phyloP scores from a whole-genome alignment of 2,329 filamentous ascomycete species.

The Fusarium sterilihyphosum region DNA sequence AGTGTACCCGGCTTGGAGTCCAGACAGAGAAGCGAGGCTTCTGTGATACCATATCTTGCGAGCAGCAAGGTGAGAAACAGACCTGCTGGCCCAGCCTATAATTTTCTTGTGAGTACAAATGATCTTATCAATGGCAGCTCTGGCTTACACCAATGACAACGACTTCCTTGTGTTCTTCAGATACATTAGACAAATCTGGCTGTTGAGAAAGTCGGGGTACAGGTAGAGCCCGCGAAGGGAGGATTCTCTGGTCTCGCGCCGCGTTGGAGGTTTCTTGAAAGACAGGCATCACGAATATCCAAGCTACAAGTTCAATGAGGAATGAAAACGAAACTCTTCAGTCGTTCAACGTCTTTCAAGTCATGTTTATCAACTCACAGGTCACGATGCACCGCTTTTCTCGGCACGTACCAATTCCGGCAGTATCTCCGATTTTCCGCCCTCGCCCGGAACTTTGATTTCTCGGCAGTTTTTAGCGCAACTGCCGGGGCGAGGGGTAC shows the following conservation, averaged over 20 bases:
- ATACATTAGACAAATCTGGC: not conserved
- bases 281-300: not conserved
- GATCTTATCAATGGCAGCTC: fast-evolving
- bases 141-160: slow-evolving; percentile 4
- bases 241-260: not conserved
- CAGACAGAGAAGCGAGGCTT: not conserved
- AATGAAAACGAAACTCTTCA: not conserved
- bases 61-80: slow-evolving; percentile 4
- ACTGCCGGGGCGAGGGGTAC: not conserved
- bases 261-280: slow-evolving; percentile 15
- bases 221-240: not conserved
- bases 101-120: not conserved
- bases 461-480: not conserved
- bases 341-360: not conserved
- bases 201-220: not conserved
- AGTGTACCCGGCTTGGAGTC: slow-evolving; percentile 11
- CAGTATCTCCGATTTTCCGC: slow-evolving; percentile 8
- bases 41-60: slow-evolving; percentile 2
- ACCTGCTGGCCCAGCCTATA: slow-evolving; percentile 6
- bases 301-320: fast-evolving
- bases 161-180: not conserved
- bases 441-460: not conserved
- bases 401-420: not conserved
- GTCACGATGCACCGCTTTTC: not conserved
- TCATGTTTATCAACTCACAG: not conserved